Evolutionary conservation across 257 asterid species (phyloP).

Genomic region (Solanum rostratum): DNA sequence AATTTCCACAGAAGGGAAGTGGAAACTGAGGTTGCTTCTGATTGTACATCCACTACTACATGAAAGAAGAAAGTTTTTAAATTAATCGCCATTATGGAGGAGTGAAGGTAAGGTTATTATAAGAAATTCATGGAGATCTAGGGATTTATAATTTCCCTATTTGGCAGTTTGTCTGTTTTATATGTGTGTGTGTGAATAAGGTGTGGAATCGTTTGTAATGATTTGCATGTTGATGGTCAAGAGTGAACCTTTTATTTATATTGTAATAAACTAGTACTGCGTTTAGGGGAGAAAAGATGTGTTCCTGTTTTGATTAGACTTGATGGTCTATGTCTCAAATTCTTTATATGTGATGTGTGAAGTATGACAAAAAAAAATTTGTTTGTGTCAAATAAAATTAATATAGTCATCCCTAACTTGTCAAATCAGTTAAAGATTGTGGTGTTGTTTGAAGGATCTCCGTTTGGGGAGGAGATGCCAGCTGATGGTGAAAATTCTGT

Average conservation of each 20-base stretch:
- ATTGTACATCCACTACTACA: conserved; percentile 8
- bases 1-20: conserved; percentile 64
- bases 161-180: no score
- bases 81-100: no score
- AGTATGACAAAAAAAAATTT: not conserved
- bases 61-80: not conserved
- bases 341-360: not conserved
- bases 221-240: not conserved
- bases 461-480: not conserved
- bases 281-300: not conserved
- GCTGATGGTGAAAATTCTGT: not conserved
- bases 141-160: no score
- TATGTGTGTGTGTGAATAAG: not conserved
- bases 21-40: conserved; percentile 31
- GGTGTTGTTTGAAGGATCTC: not conserved
- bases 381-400: not conserved
- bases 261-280: not conserved
- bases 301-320: not conserved
- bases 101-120: no score
- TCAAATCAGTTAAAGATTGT: not conserved
- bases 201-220: not conserved
- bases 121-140: no score
- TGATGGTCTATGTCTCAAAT: not conserved
- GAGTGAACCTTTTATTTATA: not conserved
- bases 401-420: not conserved